A percentile compares a stretch with the other conserved stretches of the same genome.
phyloP scores from a whole-genome alignment of 805 yeast genomes.

The Yarrowia hollandica region DNA sequence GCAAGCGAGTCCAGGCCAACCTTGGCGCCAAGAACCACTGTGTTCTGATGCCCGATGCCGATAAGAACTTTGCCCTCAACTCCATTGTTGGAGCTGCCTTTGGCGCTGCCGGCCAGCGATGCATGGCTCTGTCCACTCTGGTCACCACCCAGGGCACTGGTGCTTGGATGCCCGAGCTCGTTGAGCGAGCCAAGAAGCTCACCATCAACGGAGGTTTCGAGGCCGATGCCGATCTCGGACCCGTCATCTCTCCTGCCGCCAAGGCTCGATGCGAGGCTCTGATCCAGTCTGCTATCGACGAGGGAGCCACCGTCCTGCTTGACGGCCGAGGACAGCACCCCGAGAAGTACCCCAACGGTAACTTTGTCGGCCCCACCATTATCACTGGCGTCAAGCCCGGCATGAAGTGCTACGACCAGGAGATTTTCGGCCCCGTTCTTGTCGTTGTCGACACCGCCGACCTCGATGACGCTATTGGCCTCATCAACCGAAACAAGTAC shows the following conservation, averaged over 20 bases:
- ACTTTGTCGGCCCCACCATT: conserved; percentile 72
- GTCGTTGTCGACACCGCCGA: conserved; percentile 61
- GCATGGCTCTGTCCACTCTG: conserved; percentile 74
- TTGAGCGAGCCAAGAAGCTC: conserved; percentile 56
- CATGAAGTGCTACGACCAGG: conserved; percentile 70
- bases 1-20: conserved; percentile 75
- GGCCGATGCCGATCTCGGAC: conserved; percentile 64
- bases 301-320: conserved; percentile 62
- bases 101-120: conserved; percentile 84
- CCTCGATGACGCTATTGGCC: conserved; percentile 64
- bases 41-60: conserved; percentile 71
- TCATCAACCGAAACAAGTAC: conserved; percentile 61
- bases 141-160: conserved; percentile 69
- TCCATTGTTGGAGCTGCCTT: conserved; percentile 74
- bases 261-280: conserved; percentile 56
- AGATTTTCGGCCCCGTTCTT: conserved; percentile 76
- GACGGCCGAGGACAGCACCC: conserved; percentile 60
- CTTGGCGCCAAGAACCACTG: conserved; percentile 80
- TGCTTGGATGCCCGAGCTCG: conserved; percentile 63
- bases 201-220: conserved; percentile 68
- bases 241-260: conserved; percentile 64
- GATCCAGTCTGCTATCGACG: conserved; percentile 56
- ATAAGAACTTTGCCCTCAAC: conserved; percentile 60
- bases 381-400: conserved; percentile 63
- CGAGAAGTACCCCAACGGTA: conserved; percentile 57